Percentiles rank a stretch among this genome's conserved stretches.
Evolutionary conservation across 2,329 filamentous ascomycete species (phyloP).

Genomic region (Beauveria australis): DNA sequence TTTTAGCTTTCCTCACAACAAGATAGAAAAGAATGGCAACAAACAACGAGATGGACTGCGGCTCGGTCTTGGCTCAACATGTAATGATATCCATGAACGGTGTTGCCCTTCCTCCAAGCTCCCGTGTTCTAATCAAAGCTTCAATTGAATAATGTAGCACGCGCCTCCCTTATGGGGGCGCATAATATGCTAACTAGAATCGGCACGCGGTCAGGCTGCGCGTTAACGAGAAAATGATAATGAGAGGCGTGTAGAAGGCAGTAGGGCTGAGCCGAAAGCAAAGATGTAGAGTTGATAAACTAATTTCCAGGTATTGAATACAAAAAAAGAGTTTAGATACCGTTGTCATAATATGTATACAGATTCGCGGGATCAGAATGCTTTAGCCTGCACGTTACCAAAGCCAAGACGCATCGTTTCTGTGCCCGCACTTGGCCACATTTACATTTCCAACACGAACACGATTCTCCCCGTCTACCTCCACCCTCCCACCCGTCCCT

Average conservation of each 20-base stretch:
- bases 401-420: not conserved
- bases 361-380: not conserved
- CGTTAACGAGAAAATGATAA: not conserved
- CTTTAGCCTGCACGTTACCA: not conserved
- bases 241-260: not conserved
- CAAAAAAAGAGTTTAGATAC: not conserved
- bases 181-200: not conserved
- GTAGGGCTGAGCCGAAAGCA: not conserved
- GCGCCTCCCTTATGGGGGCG: not conserved
- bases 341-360: not conserved
- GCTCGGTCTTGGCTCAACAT: not conserved
- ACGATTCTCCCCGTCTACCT: slow-evolving; percentile 42
- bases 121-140: not conserved
- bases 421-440: not conserved
- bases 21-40: not conserved
- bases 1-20: not conserved
- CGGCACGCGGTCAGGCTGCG: not conserved
- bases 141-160: not conserved
- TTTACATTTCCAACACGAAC: not conserved
- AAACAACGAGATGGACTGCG: not conserved
- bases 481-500: slow-evolving; percentile 92
- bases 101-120: not conserved
- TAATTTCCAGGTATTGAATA: not conserved
- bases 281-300: not conserved
- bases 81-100: slow-evolving; percentile 1